Evolutionary conservation across 2,329 filamentous ascomycete genomes (phyloP), one percentile per base, ranked within the genome.

Genomic region (Trichoderma endophyticum): DNA sequence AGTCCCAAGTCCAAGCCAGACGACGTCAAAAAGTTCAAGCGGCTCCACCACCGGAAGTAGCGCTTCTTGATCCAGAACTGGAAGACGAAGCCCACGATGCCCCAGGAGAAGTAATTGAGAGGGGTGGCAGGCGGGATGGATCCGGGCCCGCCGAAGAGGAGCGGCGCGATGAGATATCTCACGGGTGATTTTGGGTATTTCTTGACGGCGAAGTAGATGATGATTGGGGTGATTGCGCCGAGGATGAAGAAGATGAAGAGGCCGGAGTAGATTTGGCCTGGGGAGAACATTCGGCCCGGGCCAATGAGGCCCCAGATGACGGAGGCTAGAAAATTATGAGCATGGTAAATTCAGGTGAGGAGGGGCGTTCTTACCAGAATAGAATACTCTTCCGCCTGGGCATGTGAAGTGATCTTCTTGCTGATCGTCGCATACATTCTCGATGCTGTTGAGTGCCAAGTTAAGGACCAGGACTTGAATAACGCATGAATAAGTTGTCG

Each of bases 31-130:
- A 92, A 93, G 82, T 93, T 93, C 77, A 92, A 88, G 30, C 90
- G 86, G 80, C 87, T 88, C 92, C 92, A 94, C 92, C 92, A 94
- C 32, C 82, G 86, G 73, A 89, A 89, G 79, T 88, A 86, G 15
- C 86, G 84, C 77, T 87, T 87, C 79, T 90, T 89, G 78, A 94
- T 87, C 77, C 84, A 86, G 79, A 88, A 89, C 79, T 94, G 91
- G 84, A 93, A 94, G 36, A 92, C 73, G 75, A 88, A 89, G 34
- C 92, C 92, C 3, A 93, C 89, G 71, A 91, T 82, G 21, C 89
- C 90, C 91, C 92, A 94, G n/a, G 87, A 86, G 39, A 92, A 86
- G 78, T 93, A 94, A 81, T 92, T 93, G 72, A 93, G 86, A 0
- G 91, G 91, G 0, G 91, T 92, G 3, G 92, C 92, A 0, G 89